Percentiles rank a stretch among this genome's conserved stretches.
Conservation (phyloP, 2,329 filamentous ascomycete species). For the Epichloe scottii region DNA sequence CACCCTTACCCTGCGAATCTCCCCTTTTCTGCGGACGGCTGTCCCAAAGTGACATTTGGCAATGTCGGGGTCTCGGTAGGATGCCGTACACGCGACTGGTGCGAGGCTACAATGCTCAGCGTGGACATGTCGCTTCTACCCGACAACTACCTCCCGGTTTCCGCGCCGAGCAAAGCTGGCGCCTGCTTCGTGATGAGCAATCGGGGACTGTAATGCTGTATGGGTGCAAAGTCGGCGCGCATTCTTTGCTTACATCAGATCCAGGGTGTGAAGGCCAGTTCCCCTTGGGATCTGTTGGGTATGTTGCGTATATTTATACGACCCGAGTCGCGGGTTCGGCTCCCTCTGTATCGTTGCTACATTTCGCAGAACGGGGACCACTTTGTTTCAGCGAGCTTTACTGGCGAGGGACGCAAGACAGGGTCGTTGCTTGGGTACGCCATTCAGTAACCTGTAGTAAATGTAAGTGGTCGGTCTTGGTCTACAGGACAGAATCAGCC, state of each 20-base stretch:
- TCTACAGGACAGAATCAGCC: no score
- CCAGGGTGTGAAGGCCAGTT: slow-evolving; percentile 1
- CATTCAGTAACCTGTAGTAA: slow-evolving; percentile 3
- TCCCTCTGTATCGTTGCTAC: neutral
- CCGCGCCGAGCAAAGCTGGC: neutral
- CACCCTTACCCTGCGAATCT: neutral
- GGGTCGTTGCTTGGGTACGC: slow-evolving; percentile 37
- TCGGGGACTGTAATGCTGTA: neutral
- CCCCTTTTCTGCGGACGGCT: neutral
- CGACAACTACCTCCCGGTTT: neutral
- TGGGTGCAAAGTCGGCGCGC: neutral
- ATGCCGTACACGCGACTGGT: neutral
- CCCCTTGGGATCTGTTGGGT: neutral
- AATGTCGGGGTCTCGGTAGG: neutral
- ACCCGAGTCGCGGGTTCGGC: neutral
- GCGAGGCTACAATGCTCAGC: neutral
- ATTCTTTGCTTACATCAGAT: neutral
- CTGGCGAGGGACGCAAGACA: slow-evolving; percentile 16
- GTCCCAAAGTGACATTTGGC: no score
- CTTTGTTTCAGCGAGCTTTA: neutral
- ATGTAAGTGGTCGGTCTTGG: no score
- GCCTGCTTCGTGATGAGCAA: neutral
- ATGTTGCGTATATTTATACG: neutral
- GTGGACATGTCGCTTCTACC: neutral
- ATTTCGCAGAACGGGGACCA: neutral